Base-by-base conservation (phyloP, 2,329 filamentous ascomycete species). In the Scopulariopsis brevicaulis region DNA sequence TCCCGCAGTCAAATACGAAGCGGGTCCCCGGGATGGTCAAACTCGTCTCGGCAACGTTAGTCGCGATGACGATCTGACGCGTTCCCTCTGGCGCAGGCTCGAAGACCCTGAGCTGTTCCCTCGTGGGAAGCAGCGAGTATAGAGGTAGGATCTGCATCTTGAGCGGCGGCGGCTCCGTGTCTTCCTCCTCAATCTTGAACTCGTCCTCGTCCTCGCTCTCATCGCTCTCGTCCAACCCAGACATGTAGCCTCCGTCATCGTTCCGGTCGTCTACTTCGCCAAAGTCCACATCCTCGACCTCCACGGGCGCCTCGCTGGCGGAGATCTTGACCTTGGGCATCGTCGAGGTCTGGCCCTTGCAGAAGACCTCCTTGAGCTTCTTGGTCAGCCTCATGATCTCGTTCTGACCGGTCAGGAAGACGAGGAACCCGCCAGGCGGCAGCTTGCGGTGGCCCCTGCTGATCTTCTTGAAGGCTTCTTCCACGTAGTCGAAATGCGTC, bases 1-100 rank as follows among this genome's bases (percentile, higher is more conserved):
- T 81, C 37, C 94, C 94, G 63, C 89, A 92, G 70, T 97, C 93
- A 62, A 99, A 96, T 10, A 99, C 94, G 67, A 96, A 99, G 60
- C 90, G 84, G 61, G 96, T 92, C 1, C 91, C 92, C 0, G 94
- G 93, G 59, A 99, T 99, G 0, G 94, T 99, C 68, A 99, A 79
- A 81, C 89, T 95, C 0, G 94, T 99, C 71, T 99, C 94, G 0
- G 94, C 94, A 52, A 99, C 90, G 70, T 99, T 99, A 51, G 94
- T 99, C 0, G 94, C 91, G 48, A 99, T 74, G 4, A 99, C 87
- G 56, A 99, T 89, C 25, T 94, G 80, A 10, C 94, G 84, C 10
- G 88, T 88, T 18, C 88, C 89, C 58, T 92, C 87, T 0, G 93
- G 92, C 0, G 89, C 83, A 0, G 86, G 79, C 62, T 96, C 87